Base-by-base conservation (phyloP, 225 moss, liverwort and hornwort genomes). In the Takakia lepidozioides region DNA sequence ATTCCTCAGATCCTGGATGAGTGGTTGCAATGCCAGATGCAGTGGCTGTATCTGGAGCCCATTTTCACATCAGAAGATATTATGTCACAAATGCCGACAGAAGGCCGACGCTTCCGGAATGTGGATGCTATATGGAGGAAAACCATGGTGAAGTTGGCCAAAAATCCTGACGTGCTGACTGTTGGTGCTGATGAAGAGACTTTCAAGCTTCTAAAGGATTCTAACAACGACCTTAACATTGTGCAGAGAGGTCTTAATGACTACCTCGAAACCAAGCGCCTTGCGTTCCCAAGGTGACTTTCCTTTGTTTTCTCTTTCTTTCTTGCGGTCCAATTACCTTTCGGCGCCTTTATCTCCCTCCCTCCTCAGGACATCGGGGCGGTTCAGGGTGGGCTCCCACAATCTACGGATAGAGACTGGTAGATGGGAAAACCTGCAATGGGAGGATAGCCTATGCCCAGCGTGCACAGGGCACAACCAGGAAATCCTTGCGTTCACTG, bases 21-120 rank as follows among this genome's bases (percentile, higher is more conserved):
- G 62, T 90, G 86, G 86, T 59, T 86, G 29, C 55, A 58, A 3
- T 83, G 86, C 44, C 83, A 90, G 19, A 66, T 86, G 69, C 80
- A 86, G 50, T 86, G 86, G 86, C 37, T 81, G 8, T 90, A 90
- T 41, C 70, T 90, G 27, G 86, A 90, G 63, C 80, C 83, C 15
- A 90, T 90, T 39, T 90, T 90, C 41, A 83, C 86, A 10, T 90
- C 81, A 26, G 75, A 83, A 36, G 86, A 90, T 55, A 90, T 90
- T 39, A 90, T 90, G 90, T 80, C 75, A 0, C 86, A 90, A 67
- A 83, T 90, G 86, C 86, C 86, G 20, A 73, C 54, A 0, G 81
- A 86, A 54, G 90, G 78, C 23, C 63, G 28, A 44, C 57, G 63
- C 19, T 91, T 86, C 19, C 65, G 61, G 63, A 30, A 72, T 2